These are phyloP conservation scores for Plicaturopsis crispa DNA, from an alignment of 768 basidiomycete genomes.

Conservation along the genomic window DNA sequence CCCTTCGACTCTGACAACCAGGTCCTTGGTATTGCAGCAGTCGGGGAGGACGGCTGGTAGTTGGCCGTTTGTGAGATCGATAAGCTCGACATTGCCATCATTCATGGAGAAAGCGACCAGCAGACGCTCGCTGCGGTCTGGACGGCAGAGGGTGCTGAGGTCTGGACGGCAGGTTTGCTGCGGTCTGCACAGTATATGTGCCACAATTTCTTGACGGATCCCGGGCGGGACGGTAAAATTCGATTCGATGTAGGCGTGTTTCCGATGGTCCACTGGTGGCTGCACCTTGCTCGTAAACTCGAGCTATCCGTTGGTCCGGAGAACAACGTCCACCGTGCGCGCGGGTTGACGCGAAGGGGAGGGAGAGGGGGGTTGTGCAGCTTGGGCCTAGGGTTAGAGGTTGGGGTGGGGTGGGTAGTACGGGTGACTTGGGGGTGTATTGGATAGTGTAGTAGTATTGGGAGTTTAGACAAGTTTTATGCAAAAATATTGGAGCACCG, in stretches of 20 bases:
- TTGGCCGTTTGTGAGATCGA: constrained; percentile 41
- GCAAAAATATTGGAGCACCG: too few species aligned
- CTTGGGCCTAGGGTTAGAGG: too few species aligned
- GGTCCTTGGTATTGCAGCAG: constrained; percentile 44
- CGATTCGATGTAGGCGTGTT: constrained; percentile 22
- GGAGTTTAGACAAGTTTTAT: too few species aligned
- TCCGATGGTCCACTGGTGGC: constrained; percentile 41
- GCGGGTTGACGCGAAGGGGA: too few species aligned
- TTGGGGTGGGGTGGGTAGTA: too few species aligned
- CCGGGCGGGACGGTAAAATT: constrained; percentile 35
- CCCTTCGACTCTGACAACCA: constrained; percentile 44
- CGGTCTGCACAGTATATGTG: too few species aligned
- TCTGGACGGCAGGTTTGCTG: too few species aligned
- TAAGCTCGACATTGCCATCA: constrained; percentile 61
- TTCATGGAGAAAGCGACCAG: constrained; percentile 54
- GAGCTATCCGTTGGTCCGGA: too few species aligned
- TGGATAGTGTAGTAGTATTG: too few species aligned
- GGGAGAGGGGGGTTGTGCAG: too few species aligned
- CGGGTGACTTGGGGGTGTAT: too few species aligned
- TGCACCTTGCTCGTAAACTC: constrained; percentile 55
- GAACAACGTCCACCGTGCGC: too few species aligned
- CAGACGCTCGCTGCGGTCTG: constrained; percentile 36
- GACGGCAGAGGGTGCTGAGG: constrained; percentile 41
- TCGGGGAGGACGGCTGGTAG: constrained; percentile 33
- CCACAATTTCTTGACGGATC: constrained; percentile 37